phyloP scores from a whole-genome alignment of 2,329 filamentous ascomycete genomes.

The Ascochyta fabae region DNA sequence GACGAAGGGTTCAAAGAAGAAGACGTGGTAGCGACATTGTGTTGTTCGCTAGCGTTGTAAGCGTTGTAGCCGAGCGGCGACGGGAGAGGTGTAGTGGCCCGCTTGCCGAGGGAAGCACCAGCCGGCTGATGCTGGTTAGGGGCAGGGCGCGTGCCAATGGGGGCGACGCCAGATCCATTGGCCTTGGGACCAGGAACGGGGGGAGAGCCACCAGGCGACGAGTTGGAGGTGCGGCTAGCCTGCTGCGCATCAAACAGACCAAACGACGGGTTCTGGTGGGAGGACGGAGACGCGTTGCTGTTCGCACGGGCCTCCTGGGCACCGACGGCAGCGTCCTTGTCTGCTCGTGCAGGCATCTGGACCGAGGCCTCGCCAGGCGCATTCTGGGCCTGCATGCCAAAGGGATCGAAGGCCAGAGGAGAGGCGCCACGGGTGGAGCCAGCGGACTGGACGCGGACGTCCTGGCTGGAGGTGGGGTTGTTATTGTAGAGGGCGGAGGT shows the following conservation, averaged over 20 bases:
- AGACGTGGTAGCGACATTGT: slow-evolving; percentile 56
- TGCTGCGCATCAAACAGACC: slow-evolving; percentile 64
- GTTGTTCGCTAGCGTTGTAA: slow-evolving; percentile 65
- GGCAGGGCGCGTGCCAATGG: slow-evolving; percentile 88
- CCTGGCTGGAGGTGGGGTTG: slow-evolving; percentile 71
- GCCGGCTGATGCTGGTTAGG: slow-evolving; percentile 62
- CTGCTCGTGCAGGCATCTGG: slow-evolving; percentile 58
- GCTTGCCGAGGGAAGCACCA: slow-evolving; percentile 73
- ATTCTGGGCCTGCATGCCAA: slow-evolving; percentile 59
- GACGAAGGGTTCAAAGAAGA: slow-evolving; percentile 64
- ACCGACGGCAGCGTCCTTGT: slow-evolving; percentile 53
- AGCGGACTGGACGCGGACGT: slow-evolving; percentile 65
- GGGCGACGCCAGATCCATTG: slow-evolving; percentile 74
- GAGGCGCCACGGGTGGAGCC: slow-evolving; percentile 74
- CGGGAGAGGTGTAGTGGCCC: slow-evolving; percentile 87
- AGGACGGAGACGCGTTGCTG: slow-evolving; percentile 84
- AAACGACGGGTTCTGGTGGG: slow-evolving; percentile 61
- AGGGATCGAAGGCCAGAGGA: slow-evolving; percentile 79
- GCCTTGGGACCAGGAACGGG: slow-evolving; percentile 69
- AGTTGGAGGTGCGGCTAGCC: slow-evolving; percentile 79
- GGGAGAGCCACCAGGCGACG: slow-evolving; percentile 83
- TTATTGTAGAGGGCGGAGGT: slow-evolving; percentile 71
- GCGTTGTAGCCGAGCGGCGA: slow-evolving; percentile 76
- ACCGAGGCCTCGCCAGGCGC: slow-evolving; percentile 59
- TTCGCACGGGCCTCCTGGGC: slow-evolving; percentile 73